Evolutionary conservation across 768 basidiomycete species (phyloP), one percentile per base, ranked within the genome.

Genomic region (Panus rudis): DNA sequence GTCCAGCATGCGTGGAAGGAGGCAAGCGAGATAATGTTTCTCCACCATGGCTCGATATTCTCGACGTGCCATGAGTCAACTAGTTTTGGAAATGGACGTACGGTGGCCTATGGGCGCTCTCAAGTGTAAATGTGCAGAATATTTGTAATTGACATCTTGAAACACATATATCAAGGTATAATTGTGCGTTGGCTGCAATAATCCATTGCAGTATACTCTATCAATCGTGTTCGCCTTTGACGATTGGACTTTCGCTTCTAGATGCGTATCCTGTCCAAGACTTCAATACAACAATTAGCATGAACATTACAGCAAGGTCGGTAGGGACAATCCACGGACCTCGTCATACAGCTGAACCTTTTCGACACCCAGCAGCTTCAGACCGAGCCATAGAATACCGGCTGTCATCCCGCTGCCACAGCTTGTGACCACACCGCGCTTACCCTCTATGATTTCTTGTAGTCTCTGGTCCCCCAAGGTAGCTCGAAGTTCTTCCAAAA

Each of bases 341-440:
- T 99, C 96, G 52, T 99, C 96, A 57, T 98, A 99, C 10, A 98
- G 62, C n/a, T 75, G 76, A 30, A 84, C 67, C 19, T 69, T 66
- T 41, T 74, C 61, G 4, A 76, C 75, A 12, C 79, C 81, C 35
- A 92, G 54, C 27, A 85, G 55, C 59, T 85, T 78, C 49, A 96
- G 68, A n/a, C 90, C 92, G 45, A 97, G 71, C 93, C 96, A 97
- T 5, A 97, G 70, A 12, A 97, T 70, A 3, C 78, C 89, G 10
- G 94, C 94, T n/a, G 93, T 96, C 94, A 99, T 97, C 33, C 94
- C 94, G 57, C 90, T 94, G 39, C 94, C 94, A 66, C 94, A 99
- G 46, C 73, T 84, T 11, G 85, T 78, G 4, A 82, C 73, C 23
- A 93, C 76, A 17, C 69, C 58, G 40, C 73, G 68, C 47, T 78